phyloP scores from a whole-genome alignment of 495 filamentous ascomycete genomes.

The Aspergillus wentii region DNA sequence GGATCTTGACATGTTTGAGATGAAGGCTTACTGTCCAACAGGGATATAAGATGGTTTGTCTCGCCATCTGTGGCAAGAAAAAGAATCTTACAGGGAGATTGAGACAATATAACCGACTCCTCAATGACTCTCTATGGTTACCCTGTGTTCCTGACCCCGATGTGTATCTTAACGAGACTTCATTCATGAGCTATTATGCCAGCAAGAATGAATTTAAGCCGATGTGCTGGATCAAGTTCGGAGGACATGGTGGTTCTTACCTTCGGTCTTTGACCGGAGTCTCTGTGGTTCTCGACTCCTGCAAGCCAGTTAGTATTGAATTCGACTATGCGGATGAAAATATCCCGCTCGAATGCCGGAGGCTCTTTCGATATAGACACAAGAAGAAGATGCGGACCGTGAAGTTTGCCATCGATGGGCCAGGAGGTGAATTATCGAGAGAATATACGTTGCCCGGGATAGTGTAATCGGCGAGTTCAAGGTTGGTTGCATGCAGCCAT shows the following conservation, averaged over 20 bases:
- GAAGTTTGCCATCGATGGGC: no score
- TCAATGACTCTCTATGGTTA: background rate
- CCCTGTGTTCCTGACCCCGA: background rate
- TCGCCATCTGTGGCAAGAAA: background rate
- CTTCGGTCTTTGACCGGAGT: background rate
- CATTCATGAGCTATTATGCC: background rate
- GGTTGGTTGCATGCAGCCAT: no score
- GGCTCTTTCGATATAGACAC: background rate
- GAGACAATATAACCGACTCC: background rate
- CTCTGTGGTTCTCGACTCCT: background rate
- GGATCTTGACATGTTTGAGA: no score
- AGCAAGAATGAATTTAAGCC: background rate
- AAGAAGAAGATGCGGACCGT: background rate
- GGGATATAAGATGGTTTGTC: background rate
- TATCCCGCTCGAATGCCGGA: background rate
- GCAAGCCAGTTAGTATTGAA: background rate
- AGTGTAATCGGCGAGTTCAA: no score
- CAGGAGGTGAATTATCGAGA: no score
- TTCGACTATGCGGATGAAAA: background rate
- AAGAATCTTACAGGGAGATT: background rate
- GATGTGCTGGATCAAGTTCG: background rate
- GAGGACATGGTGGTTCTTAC: background rate
- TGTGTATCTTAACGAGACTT: background rate
- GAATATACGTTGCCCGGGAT: no score
- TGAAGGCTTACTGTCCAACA: no score